A percentile compares a stretch with the other conserved stretches of the same genome.
These are phyloP conservation scores for Hylodesmum podocarpum DNA, from an alignment of 306 rosid genomes.

Conservation along the genomic window DNA sequence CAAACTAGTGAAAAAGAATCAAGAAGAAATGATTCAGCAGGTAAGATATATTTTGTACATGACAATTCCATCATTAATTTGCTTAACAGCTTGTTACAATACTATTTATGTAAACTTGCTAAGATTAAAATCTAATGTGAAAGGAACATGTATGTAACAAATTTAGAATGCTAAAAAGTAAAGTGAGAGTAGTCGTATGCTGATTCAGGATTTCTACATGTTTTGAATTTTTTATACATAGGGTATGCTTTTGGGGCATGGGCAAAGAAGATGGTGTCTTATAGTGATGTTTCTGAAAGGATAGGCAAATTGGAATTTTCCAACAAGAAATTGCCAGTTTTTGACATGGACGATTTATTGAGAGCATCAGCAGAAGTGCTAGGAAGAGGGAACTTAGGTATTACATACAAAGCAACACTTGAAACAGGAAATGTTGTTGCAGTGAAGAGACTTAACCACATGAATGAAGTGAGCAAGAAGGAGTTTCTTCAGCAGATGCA, in stretches of 20 bases:
- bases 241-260: slow-evolving; percentile 41
- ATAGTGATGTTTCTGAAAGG: slow-evolving; percentile 40
- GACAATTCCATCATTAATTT: not conserved
- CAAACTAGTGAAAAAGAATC: slow-evolving; percentile 32
- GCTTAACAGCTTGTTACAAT: not conserved
- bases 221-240: not conserved
- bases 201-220: not conserved
- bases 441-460: slow-evolving; percentile 63
- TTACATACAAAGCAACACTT: slow-evolving; percentile 65
- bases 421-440: slow-evolving; percentile 59
- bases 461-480: slow-evolving; percentile 54
- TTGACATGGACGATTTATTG: slow-evolving; percentile 82
- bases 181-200: not conserved
- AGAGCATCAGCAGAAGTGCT: slow-evolving; percentile 71
- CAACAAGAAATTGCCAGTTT: slow-evolving; percentile 50
- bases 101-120: not conserved
- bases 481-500: slow-evolving; percentile 76
- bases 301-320: slow-evolving; percentile 49
- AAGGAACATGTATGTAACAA: not conserved
- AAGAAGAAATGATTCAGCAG: slow-evolving; percentile 34
- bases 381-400: slow-evolving; percentile 64
- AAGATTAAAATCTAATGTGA: not conserved
- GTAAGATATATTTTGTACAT: slow-evolving; percentile 30
- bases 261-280: slow-evolving; percentile 42
- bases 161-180: not conserved